Base-by-base conservation (phyloP, 768 basidiomycete species). In the Macrolepiota albuminosa region DNA sequence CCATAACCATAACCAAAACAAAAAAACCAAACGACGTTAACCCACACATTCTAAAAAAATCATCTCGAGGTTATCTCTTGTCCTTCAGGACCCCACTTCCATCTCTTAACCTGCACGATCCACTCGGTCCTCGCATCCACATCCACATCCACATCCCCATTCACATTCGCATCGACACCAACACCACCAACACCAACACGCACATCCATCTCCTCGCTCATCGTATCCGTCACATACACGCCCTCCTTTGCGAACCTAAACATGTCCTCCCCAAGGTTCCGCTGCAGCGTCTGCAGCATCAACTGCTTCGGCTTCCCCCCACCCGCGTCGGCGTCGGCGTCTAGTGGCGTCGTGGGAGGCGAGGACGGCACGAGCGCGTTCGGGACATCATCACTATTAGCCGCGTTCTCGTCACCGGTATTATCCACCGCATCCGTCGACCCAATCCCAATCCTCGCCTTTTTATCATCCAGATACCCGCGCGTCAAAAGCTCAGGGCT, bases 61-160 rank as follows among this genome's bases (percentile, higher is more conserved):
- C 48, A 42, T 26, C 56, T 13, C 31, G 39, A 54, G 3, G 24
- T 54, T n/a, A 55, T 13, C 49, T 52, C 54, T 39, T 54, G 58
- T 45, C 58, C 57, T 51, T 63, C 64, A 0, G 68, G 69, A 1
- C 72, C 72, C 76, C 75, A 78, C 67, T 71, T 76, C 77, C 77
- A 78, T 58, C 72, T 68, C 62, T 69, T 74, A 8, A 76, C 75
- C 57, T 73, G 71, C n/a, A 77, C 73, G 39, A 72, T 68, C 75
- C 77, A 78, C 67, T 77, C 76, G 4, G 72, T 70, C 47, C 71
- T 67, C 56, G 65, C 69, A 33, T 18, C 37, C 48, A 37, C 51
- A 50, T 34, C 54, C 54, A n/a, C 31, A 24, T 55, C 59, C 31
- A 4, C 39, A 6, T 40, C 39, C 14, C 16, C 39, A 16, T 40